A percentile compares a stretch with the other conserved stretches of the same genome.
Conservation (phyloP, 345 rosid species). For the Brassica nigra region DNA sequence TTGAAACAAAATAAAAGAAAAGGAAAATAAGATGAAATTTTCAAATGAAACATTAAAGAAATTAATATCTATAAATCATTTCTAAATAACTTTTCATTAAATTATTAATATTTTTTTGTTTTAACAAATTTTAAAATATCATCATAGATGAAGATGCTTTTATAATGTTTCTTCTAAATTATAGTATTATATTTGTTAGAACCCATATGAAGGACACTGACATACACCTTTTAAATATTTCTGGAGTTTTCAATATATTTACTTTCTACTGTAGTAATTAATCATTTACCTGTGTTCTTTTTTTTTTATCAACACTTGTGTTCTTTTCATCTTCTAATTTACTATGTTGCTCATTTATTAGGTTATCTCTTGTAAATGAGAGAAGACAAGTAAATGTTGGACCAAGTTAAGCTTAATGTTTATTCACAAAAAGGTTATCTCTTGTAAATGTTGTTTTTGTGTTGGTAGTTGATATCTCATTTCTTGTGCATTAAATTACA, state of each 20-base stretch:
- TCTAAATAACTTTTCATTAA: neutral
- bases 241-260: neutral
- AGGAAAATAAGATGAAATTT: neutral
- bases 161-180: neutral
- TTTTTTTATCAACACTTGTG: neutral
- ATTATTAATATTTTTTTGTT: no score
- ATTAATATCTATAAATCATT: neutral
- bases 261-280: neutral
- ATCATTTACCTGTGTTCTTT: no score
- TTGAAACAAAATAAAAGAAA: neutral
- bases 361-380: neutral
- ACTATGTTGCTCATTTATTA: neutral
- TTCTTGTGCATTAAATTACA: constrained; percentile 24
- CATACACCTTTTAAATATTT: neutral
- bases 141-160: neutral
- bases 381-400: no score
- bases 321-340: neutral
- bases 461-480: constrained; percentile 20
- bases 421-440: no score
- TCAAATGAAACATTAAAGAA: neutral
- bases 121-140: neutral
- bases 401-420: no score
- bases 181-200: neutral
- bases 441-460: neutral
- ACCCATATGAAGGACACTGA: neutral